Evolutionary conservation across 805 yeast genomes (phyloP).

Genomic region (Deakozyma indianensis): DNA sequence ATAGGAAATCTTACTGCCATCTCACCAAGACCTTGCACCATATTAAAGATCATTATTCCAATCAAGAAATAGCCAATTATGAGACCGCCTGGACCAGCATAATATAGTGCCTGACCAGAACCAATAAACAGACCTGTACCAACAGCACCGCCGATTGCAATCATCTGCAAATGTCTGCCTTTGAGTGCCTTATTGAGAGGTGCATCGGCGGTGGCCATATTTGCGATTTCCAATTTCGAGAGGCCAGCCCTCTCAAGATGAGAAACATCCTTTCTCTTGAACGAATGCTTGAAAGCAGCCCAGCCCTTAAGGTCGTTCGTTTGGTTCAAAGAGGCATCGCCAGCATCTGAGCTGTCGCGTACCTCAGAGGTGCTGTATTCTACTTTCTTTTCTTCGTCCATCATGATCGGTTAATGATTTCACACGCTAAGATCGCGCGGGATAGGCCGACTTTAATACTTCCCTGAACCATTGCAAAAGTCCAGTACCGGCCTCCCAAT

Average conservation of each 20-base stretch:
- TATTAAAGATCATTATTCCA: conserved; percentile 51
- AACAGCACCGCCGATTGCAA: conserved; percentile 74
- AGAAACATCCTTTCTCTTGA: neutral
- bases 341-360: too few relatives aligned
- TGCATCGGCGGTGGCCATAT: conserved; percentile 32
- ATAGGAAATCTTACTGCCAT: conserved; percentile 50
- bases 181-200: conserved; percentile 36
- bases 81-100: conserved; percentile 41
- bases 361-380: neutral
- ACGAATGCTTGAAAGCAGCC: conserved; percentile 1
- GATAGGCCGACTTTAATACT: too few relatives aligned
- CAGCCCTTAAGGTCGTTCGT: neutral
- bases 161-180: conserved; percentile 34
- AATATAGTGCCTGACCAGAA: conserved; percentile 31
- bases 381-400: conserved; percentile 4
- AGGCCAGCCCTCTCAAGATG: conserved; percentile 14
- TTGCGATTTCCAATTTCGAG: conserved; percentile 22
- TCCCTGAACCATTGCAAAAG: too few relatives aligned
- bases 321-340: neutral
- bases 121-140: conserved; percentile 61
- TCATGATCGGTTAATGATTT: too few relatives aligned
- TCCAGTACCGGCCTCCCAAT: too few relatives aligned
- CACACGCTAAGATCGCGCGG: too few relatives aligned
- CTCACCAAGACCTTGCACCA: conserved; percentile 56
- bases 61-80: conserved; percentile 44